Evolutionary conservation across 2,329 filamentous ascomycete species (phyloP), one percentile per base, ranked within the genome.

Genomic region (Curvularia lunata): DNA sequence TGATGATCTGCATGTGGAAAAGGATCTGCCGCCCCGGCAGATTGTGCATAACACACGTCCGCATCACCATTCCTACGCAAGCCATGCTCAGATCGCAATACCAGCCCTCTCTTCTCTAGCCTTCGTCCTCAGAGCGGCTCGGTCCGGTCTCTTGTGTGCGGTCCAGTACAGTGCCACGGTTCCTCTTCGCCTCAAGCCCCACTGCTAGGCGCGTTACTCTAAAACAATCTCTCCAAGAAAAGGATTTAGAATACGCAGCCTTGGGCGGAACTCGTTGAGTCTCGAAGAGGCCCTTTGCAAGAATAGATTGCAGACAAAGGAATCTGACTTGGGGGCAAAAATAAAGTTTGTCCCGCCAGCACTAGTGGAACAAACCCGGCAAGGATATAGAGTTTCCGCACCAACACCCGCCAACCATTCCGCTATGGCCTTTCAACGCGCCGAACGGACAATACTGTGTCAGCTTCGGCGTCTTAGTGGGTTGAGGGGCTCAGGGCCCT

Each of bases 311-410:
- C 23, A 40, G 25, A 49, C n/a, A 50, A 4, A 10, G 48, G 12
- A 48, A 38, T 10, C n/a, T 43, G 19, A 13, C n/a, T 16, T 10
- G 21, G 47, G 42, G 40, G 25, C 32, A 51, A 49, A 50, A 19
- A 42, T 47, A 41, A 28, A 38, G 34, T 54, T 41, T 50, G 30
- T n/a, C 27, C 27, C 4, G 27, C 47, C 23, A 45, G 18, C 56
- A 3, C 48, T 59, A 53, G 37, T 42, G 18, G 4, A 12, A 38
- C 23, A 21, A 49, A 49, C 40, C 28, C 21, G 21, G 13, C 27
- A 34, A 18, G 52, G 52, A 49, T 55, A 51, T 54, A 59, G 54
- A 59, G 61, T 50, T 62, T 59, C 63, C 45, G 34, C 42, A 46
- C 45, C 46, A 49, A 40, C 41, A 37, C 28, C 32, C 38, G 42